A percentile compares a stretch with the other conserved stretches of the same genome.
These are phyloP conservation scores for Hawksworthiomyces lignivorus DNA, from an alignment of 2,329 filamentous ascomycete genomes.

Conservation along the genomic window DNA sequence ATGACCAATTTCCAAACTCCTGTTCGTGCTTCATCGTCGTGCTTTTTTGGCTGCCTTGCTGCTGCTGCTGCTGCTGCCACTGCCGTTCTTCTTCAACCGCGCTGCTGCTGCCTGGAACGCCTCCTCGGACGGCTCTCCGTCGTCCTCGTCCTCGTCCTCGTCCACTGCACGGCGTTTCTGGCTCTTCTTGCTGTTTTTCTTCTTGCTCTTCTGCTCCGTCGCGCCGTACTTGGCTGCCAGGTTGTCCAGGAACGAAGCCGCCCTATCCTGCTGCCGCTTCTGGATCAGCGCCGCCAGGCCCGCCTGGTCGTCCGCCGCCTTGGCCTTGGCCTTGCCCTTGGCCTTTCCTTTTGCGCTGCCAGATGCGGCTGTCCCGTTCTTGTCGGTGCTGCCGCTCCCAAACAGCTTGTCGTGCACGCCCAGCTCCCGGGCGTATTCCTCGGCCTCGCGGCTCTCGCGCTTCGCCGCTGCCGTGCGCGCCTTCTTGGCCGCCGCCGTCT, in stretches of 20 bases:
- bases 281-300: conserved; percentile 55
- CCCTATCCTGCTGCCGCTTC: conserved; percentile 58
- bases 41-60: no score
- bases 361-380: conserved; percentile 12
- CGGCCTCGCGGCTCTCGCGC: conserved; percentile 64
- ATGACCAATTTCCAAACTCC: no score
- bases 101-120: conserved; percentile 51
- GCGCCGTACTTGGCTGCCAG: conserved; percentile 70
- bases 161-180: conserved; percentile 27
- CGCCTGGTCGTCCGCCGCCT: conserved; percentile 9
- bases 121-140: conserved; percentile 53
- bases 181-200: conserved; percentile 47
- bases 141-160: conserved; percentile 41
- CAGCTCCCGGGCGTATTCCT: conserved; percentile 66
- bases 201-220: conserved; percentile 34
- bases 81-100: conserved; percentile 31
- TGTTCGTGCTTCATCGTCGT: no score
- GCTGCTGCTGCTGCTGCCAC: no score
- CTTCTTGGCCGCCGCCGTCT: conserved; percentile 58
- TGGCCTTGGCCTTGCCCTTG: conserved; percentile 22
- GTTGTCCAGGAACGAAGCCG: conserved; percentile 57
- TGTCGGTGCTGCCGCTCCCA: conserved; percentile 36
- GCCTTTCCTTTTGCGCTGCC: conserved; percentile 24
- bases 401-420: conserved; percentile 66
- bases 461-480: conserved; percentile 53